These are phyloP conservation scores for Escovopsis weberi DNA, from an alignment of 2,329 filamentous ascomycete genomes.

Conservation along the genomic window DNA sequence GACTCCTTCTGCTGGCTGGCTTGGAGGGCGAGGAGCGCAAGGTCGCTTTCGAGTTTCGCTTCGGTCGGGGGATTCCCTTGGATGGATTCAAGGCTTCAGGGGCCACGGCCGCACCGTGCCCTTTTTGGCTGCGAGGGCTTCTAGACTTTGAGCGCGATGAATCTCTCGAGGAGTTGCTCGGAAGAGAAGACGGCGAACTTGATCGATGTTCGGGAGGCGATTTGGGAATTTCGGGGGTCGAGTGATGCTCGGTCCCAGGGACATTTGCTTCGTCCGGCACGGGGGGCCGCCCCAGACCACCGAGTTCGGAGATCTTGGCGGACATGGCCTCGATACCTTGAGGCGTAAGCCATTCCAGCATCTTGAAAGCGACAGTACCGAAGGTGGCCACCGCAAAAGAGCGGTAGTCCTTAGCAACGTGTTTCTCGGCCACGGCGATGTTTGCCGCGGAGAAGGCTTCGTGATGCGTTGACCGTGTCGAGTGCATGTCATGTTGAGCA, in stretches of 20 bases:
- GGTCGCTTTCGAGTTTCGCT: slow-evolving; percentile 10
- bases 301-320: slow-evolving; percentile 16
- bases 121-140: slow-evolving; percentile 1
- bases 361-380: slow-evolving; percentile 51
- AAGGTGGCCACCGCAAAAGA: slow-evolving; percentile 51
- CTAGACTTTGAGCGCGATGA: not conserved
- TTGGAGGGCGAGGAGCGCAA: slow-evolving; percentile 14
- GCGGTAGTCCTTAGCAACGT: slow-evolving; percentile 38
- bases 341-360: slow-evolving; percentile 56
- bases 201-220: not conserved
- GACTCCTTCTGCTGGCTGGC: slow-evolving; percentile 14
- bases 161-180: not conserved
- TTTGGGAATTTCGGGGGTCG: not conserved
- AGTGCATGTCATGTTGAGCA: not conserved
- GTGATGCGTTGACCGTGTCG: not conserved
- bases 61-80: slow-evolving; percentile 4
- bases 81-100: slow-evolving; percentile 4
- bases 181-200: not conserved
- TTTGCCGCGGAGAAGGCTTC: slow-evolving; percentile 4
- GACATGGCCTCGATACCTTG: slow-evolving; percentile 36
- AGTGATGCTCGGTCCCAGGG: not conserved
- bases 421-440: slow-evolving; percentile 30
- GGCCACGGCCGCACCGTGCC: not conserved
- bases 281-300: slow-evolving; percentile 1
- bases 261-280: not conserved